Evolutionary conservation across 2,329 filamentous ascomycete species (phyloP).

Genomic region (Apiospora rasikravindrae): DNA sequence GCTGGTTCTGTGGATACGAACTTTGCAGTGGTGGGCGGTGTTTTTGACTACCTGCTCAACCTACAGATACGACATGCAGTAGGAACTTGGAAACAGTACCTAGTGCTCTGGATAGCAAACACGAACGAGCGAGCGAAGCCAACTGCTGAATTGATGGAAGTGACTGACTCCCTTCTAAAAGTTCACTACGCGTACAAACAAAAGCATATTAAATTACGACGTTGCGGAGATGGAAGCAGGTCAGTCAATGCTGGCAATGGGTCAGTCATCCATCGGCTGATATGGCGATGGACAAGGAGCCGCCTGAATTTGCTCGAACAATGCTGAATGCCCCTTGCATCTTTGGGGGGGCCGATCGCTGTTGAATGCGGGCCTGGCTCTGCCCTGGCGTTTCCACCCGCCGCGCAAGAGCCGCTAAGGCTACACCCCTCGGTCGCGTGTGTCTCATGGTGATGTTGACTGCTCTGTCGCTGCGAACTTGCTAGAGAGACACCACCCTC

Average conservation of each 20-base stretch:
- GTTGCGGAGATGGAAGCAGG: not conserved
- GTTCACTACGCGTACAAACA: not conserved
- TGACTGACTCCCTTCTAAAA: not conserved
- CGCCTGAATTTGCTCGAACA: not conserved
- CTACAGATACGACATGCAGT: not conserved
- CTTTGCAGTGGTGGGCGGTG: not conserved
- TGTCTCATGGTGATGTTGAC: not conserved
- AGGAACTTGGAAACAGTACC: not conserved
- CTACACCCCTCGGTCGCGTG: not conserved
- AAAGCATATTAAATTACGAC: not conserved
- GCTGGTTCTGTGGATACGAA: conserved; percentile 3
- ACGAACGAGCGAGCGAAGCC: not conserved
- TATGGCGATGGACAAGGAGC: conserved; percentile 8
- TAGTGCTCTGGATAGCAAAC: not conserved
- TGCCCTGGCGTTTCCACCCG: not conserved
- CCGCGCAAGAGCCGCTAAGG: not conserved
- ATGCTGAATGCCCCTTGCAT: conserved; percentile 12
- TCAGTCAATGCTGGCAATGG: conserved; percentile 3
- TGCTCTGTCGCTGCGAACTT: not conserved
- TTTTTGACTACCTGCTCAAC: not conserved
- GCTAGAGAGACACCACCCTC: not conserved
- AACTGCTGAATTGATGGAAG: not conserved
- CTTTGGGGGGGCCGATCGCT: not conserved
- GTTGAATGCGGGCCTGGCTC: conserved; percentile 1
- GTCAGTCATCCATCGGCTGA: not conserved